Evolutionary conservation across 208 protist genomes (phyloP).

Genomic region (Leishmania martiniquensis): DNA sequence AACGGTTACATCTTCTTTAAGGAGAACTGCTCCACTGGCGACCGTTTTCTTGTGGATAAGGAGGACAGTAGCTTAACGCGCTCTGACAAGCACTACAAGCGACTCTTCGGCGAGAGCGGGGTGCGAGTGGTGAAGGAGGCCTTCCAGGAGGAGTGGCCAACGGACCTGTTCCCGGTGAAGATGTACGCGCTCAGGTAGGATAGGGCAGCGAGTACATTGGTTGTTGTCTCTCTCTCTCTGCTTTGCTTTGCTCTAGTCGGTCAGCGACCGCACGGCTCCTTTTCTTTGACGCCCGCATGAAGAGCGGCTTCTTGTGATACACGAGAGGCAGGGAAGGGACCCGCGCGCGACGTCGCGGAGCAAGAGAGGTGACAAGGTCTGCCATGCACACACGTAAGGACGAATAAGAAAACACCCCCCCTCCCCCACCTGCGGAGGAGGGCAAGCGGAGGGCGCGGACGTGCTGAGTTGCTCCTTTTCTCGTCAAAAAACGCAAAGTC

Average conservation of each 20-base stretch:
- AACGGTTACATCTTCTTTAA: constrained; percentile 94
- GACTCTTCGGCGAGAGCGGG: constrained; percentile 72
- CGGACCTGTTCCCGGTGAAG: constrained; percentile 78
- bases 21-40: constrained; percentile 75
- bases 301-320: background rate
- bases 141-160: constrained; percentile 79
- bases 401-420: background rate
- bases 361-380: background rate
- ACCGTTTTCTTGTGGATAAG: constrained; percentile 85
- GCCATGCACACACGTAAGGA: background rate
- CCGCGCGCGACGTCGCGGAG: background rate
- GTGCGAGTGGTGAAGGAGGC: constrained; percentile 66
- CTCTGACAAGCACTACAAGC: constrained; percentile 86
- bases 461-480: background rate
- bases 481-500: no score
- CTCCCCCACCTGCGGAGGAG: background rate
- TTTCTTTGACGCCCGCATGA: background rate
- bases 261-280: background rate
- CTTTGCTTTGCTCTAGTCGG: constrained; percentile 1
- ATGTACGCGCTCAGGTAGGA: constrained; percentile 90
- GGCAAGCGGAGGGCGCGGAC: background rate
- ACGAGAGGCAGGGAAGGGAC: background rate
- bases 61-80: constrained; percentile 91
- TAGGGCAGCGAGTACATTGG: background rate
- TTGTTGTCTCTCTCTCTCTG: constrained; percentile 7